phyloP scores from a whole-genome alignment of 2,329 filamentous ascomycete species.

The Emergomyces orientalis region DNA sequence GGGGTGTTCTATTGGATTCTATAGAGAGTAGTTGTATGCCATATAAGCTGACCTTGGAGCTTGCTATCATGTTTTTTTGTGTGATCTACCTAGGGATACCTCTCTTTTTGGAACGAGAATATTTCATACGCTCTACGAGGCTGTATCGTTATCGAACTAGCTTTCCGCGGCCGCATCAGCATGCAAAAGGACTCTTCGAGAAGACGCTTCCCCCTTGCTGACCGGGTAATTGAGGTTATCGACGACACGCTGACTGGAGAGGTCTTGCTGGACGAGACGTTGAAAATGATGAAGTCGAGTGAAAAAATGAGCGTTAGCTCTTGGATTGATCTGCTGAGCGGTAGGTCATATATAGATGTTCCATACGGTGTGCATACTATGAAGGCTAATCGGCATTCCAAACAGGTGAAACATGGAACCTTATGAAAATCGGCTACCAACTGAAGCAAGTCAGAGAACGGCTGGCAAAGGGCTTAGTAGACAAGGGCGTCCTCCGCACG shows the following conservation, averaged over 20 bases:
- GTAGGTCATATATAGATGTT: constrained; percentile 43
- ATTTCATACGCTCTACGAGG: constrained; percentile 96
- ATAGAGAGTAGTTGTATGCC: not conserved
- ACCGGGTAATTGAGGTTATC: constrained; percentile 91
- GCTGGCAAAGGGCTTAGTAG: constrained; percentile 90
- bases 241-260: constrained; percentile 95
- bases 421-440: constrained; percentile 99
- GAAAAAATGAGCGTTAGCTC: constrained; percentile 99
- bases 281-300: constrained; percentile 99
- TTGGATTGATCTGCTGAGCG: constrained; percentile 98
- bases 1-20: not conserved
- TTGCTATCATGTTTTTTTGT: not conserved
- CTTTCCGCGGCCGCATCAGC: constrained; percentile 88
- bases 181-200: constrained; percentile 96
- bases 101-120: constrained; percentile 99
- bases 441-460: constrained; percentile 98
- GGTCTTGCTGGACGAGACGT: constrained; percentile 89
- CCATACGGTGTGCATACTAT: constrained; percentile 8
- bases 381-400: constrained; percentile 12
- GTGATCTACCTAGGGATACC: constrained; percentile 60
- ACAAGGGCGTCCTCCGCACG: constrained; percentile 96
- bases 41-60: not conserved
- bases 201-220: constrained; percentile 83
- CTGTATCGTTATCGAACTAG: constrained; percentile 96
- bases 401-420: constrained; percentile 94